Conservation (phyloP, 768 basidiomycete species). For the Hebeloma cylindrosporum region DNA sequence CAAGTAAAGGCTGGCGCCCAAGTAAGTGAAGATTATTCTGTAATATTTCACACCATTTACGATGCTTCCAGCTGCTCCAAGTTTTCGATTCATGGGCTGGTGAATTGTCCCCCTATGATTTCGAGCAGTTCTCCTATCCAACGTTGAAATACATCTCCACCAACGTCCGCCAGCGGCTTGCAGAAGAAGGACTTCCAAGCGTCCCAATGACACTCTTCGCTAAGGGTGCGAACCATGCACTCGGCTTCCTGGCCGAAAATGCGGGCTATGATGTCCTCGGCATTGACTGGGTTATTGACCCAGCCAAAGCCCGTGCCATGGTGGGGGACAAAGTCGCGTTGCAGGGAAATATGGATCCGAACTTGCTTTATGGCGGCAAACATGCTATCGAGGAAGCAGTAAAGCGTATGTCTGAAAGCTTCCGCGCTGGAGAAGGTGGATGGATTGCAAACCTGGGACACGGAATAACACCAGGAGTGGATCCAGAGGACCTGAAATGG, state of each 20-base stretch:
- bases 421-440: conserved; percentile 63
- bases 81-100: conserved; percentile 97
- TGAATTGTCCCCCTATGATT: conserved; percentile 88
- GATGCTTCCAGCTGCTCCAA: conserved; percentile 75
- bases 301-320: conserved; percentile 61
- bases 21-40: conserved; percentile 43
- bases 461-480: conserved; percentile 93
- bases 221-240: conserved; percentile 85
- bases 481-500: conserved; percentile 89
- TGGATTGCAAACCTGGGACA: conserved; percentile 99
- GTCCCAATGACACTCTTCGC: conserved; percentile 92
- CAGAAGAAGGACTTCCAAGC: conserved; percentile 47
- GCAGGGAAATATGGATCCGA: conserved; percentile 95
- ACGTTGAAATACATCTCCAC: conserved; percentile 70
- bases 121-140: conserved; percentile 80
- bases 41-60: background rate
- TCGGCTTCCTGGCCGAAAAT: conserved; percentile 56
- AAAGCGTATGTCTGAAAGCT: conserved; percentile 78
- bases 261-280: conserved; percentile 87
- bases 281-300: conserved; percentile 89
- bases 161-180: conserved; percentile 62
- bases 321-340: conserved; percentile 66
- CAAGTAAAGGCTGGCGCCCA: conserved; percentile 96
- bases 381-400: conserved; percentile 87
- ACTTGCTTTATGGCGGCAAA: conserved; percentile 78